Evolutionary conservation across 371 early-diverging fungal genomes (phyloP).

Genomic region (Mortierella sp.): DNA sequence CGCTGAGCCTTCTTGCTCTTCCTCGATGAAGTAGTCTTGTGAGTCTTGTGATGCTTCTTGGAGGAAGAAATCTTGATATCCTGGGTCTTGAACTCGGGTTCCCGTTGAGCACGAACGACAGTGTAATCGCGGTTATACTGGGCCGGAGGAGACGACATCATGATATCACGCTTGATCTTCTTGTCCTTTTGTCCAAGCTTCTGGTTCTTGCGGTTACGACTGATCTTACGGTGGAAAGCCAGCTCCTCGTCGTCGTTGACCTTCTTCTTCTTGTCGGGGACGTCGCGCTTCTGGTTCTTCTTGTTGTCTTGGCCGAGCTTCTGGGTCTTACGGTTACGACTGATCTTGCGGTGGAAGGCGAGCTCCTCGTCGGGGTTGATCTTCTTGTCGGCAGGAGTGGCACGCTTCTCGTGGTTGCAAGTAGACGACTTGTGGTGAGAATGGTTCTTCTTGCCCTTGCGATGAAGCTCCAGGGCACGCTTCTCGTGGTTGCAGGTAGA

Average conservation of each 20-base stretch:
- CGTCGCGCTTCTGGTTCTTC: slow-evolving; percentile 5
- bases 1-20: slow-evolving; percentile 18
- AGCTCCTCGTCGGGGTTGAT: slow-evolving; percentile 17
- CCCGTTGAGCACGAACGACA: background rate
- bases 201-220: slow-evolving; percentile 33
- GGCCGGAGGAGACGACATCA: background rate
- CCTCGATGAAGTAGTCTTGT: background rate
- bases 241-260: slow-evolving; percentile 17
- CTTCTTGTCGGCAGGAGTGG: slow-evolving; percentile 2
- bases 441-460: slow-evolving; percentile 13
- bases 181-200: slow-evolving; percentile 22
- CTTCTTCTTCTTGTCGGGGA: slow-evolving; percentile 4
- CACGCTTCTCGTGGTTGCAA: slow-evolving; percentile 24
- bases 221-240: slow-evolving; percentile 47
- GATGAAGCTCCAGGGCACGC: slow-evolving; percentile 29
- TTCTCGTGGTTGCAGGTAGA: slow-evolving; percentile 22
- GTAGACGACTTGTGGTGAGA: background rate
- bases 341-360: slow-evolving; percentile 47
- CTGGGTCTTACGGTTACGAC: slow-evolving; percentile 32
- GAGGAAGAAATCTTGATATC: background rate
- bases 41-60: slow-evolving; percentile 15
- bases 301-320: slow-evolving; percentile 5
- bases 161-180: slow-evolving; percentile 19
- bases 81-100: slow-evolving; percentile 11
- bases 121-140: slow-evolving; percentile 1